Base-by-base conservation (phyloP, 768 basidiomycete species). In the Hemileccinum impolitum region DNA sequence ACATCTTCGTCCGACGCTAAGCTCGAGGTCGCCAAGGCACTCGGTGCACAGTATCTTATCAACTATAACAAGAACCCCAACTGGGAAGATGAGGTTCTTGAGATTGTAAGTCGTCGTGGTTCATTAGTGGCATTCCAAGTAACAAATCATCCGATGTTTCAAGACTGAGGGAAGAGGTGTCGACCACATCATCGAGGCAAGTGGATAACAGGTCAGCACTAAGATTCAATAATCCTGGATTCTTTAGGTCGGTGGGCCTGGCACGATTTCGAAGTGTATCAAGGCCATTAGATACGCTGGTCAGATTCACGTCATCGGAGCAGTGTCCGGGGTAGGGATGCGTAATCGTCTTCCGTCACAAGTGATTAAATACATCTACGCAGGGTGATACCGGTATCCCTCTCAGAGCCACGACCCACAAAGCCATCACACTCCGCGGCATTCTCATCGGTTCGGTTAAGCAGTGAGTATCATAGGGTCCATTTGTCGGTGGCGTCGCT, bases 1-100 rank as follows among this genome's bases (percentile, higher is more conserved):
- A 87, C 84, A 0, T 85, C 84, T 1, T 85, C 82, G 1, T 81
- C 81, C 0, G 81, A 85, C 55, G 72, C 75, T 40, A 88, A 87
- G 56, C 70, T 85, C 14, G 70, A 76, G 51, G 53, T 76, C 25
- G 81, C 74, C 9, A 65, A 70, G 39, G 72, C 72, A 38, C 73
- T 83, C 17, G 82, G 84, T 18, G 75, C 72, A 12, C 71, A 74
- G 13, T 69, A 81, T 46, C 55, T 77, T 17, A 81, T 87, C 68
- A 84, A 86, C 68, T 87, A 86, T 62, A 78, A 72, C 49, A 76
- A 66, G 52, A 71, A 67, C 1, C 75, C 78, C 2, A 62, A 82
- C 36, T 87, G 84, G 84, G 78, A 82, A 35, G 61, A 76, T 31
- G 74, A 81, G 54, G 77, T 75, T 2, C 50, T 71, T 28, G 62